phyloP scores from a whole-genome alignment of 306 rosid genomes.

The Pyrus pyrifolia region DNA sequence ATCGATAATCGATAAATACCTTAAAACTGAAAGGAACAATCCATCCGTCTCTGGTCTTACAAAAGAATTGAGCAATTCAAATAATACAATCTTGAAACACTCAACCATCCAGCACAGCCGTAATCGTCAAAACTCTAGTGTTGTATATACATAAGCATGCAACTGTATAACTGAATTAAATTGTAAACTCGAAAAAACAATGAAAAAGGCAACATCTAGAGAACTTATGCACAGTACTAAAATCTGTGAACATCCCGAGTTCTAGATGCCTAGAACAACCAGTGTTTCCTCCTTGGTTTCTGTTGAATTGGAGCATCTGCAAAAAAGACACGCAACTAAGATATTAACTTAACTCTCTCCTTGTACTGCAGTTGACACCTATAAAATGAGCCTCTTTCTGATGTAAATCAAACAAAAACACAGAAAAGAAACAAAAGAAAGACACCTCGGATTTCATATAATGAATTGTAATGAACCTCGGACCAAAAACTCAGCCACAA shows the following conservation, averaged over 20 bases:
- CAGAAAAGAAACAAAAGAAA: not conserved
- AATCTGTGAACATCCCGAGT: not conserved
- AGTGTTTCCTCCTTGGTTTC: slow-evolving; percentile 69
- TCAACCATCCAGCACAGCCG: not conserved
- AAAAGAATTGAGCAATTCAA: slow-evolving; percentile 5
- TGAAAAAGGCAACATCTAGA: not conserved
- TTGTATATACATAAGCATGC: not conserved
- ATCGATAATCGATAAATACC: not conserved
- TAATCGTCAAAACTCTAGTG: not conserved
- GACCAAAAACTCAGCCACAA: slow-evolving; percentile 97
- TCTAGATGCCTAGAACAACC: slow-evolving; percentile 77
- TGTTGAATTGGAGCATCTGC: slow-evolving; percentile 60
- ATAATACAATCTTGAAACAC: not conserved
- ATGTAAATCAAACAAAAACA: not conserved
- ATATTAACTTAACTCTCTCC: slow-evolving; percentile 2
- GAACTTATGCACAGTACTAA: slow-evolving; percentile 8
- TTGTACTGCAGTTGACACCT: not conserved
- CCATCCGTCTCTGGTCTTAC: not conserved
- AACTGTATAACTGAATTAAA: not conserved
- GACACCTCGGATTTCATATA: slow-evolving; percentile 55
- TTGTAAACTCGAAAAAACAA: not conserved
- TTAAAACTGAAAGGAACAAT: not conserved
- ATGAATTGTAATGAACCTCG: slow-evolving; percentile 86
- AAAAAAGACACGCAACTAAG: slow-evolving; percentile 15
- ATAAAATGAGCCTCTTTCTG: not conserved